A percentile compares a stretch with the other conserved stretches of the same genome.
Conservation (phyloP, 441 rosid genomes). For the Pelargonium cotyledonis region DNA sequence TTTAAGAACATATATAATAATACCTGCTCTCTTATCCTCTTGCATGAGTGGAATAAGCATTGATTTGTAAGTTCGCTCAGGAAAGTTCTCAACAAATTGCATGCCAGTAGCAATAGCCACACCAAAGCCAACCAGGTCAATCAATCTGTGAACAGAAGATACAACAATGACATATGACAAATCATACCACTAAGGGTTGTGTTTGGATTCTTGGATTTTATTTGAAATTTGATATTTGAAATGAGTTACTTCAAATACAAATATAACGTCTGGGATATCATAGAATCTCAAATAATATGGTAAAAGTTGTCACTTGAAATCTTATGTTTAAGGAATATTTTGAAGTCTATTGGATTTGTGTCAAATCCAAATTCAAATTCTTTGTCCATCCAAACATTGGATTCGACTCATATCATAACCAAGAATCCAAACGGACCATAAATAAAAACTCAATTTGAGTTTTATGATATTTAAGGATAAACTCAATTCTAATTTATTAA, state of each 20-base stretch:
- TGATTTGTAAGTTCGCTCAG: slow-evolving; percentile 78
- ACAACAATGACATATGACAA: slow-evolving; percentile 5
- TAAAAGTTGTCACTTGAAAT: too few species aligned
- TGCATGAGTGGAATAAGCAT: slow-evolving; percentile 81
- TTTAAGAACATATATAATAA: not conserved
- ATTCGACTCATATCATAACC: too few species aligned
- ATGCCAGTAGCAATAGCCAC: slow-evolving; percentile 76
- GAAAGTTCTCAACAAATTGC: slow-evolving; percentile 73
- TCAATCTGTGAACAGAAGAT: slow-evolving; percentile 44
- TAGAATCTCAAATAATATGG: too few species aligned
- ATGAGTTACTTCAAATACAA: too few species aligned
- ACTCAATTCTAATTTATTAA: not conserved
- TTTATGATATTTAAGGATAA: not conserved
- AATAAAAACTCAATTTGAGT: not conserved
- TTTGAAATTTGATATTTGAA: too few species aligned
- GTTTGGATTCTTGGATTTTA: too few species aligned
- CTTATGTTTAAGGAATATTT: too few species aligned
- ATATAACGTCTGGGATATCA: too few species aligned
- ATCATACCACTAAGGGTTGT: not conserved
- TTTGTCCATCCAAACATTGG: too few species aligned
- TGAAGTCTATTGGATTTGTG: too few species aligned
- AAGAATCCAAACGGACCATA: too few species aligned
- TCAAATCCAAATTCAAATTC: too few species aligned
- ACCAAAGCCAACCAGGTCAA: slow-evolving; percentile 89
- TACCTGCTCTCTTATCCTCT: slow-evolving; percentile 86